phyloP scores from a whole-genome alignment of 495 filamentous ascomycete species.

The Tuber indicum region DNA sequence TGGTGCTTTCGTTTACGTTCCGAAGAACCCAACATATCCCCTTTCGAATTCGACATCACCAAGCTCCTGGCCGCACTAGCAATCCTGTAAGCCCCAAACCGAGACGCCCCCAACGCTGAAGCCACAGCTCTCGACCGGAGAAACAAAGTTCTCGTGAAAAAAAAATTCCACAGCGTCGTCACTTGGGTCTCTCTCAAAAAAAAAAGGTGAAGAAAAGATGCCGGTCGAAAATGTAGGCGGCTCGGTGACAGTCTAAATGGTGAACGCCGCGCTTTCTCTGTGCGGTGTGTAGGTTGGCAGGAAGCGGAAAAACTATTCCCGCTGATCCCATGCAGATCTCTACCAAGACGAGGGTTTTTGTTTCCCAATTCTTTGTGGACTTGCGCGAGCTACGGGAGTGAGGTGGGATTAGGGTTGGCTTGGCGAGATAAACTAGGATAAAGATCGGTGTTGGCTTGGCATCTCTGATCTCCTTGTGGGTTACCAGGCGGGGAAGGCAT shows the following conservation, averaged over 20 bases:
- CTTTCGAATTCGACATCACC: not conserved
- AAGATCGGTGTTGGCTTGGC: not conserved
- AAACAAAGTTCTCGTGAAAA: not conserved
- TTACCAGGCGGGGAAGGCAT: too few species aligned
- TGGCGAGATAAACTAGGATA: not conserved
- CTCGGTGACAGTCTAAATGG: not conserved
- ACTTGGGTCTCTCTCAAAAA: too few species aligned
- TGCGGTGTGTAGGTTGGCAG: not conserved
- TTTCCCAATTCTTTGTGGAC: too few species aligned
- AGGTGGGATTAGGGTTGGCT: not conserved
- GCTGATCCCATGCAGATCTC: too few species aligned
- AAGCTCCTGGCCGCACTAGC: not conserved
- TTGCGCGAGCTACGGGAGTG: not conserved
- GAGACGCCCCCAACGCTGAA: not conserved
- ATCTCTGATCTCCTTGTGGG: not conserved
- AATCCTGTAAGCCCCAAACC: not conserved
- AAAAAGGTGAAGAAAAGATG: not conserved
- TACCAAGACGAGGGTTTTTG: too few species aligned
- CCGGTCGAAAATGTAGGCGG: not conserved
- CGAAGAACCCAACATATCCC: not conserved
- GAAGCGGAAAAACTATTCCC: too few species aligned
- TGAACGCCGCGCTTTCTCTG: not conserved
- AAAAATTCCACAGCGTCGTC: not conserved
- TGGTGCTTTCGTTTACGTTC: not conserved
- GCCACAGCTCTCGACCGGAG: not conserved